Conservation (phyloP, 371 early-diverging fungal species). For the Saksenaea oblongispora region DNA sequence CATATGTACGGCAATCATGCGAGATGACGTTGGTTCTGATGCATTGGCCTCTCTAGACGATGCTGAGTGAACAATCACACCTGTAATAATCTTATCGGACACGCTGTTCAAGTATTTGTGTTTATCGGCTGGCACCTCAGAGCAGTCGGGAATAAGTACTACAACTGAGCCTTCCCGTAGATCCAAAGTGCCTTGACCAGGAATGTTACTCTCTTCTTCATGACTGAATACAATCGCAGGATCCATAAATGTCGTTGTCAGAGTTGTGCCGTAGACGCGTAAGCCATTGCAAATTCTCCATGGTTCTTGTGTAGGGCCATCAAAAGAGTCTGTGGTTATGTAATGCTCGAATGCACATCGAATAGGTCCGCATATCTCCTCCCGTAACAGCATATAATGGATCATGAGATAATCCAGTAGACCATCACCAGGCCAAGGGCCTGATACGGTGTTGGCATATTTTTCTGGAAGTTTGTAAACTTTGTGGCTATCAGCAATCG, state of each 20-base stretch:
- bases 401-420: constrained; percentile 19
- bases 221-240: constrained; percentile 13
- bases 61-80: constrained; percentile 2
- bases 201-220: background rate
- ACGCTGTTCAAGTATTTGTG: background rate
- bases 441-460: constrained; percentile 6
- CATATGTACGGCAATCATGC: constrained; percentile 25
- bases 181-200: background rate
- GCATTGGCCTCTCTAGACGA: background rate
- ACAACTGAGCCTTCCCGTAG: background rate
- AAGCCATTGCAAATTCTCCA: constrained; percentile 2
- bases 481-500: constrained; percentile 5
- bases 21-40: background rate
- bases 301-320: background rate
- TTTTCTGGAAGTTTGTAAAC: background rate
- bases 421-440: constrained; percentile 18
- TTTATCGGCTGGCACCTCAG: background rate
- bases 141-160: constrained; percentile 4
- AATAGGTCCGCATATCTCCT: constrained; percentile 28
- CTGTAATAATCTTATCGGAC: background rate
- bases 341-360: constrained; percentile 11
- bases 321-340: background rate
- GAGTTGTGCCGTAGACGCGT: constrained; percentile 6
- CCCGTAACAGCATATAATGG: constrained; percentile 33
- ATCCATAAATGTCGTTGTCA: constrained; percentile 6